Evolutionary conservation across 2,329 filamentous ascomycete species (phyloP).

Genomic region (Aspergillus thermomutatus): DNA sequence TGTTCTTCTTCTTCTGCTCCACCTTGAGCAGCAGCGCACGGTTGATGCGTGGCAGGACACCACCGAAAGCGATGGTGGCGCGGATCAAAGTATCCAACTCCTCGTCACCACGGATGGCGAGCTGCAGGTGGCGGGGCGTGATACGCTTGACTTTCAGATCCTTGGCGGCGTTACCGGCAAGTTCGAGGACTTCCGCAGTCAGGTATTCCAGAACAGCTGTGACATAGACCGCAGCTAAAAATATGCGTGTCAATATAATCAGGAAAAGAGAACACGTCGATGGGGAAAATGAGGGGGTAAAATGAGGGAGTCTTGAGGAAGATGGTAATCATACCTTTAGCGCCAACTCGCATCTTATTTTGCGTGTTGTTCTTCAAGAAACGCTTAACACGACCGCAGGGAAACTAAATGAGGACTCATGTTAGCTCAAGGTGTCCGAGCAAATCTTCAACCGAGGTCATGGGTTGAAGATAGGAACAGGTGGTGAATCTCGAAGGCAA

Average conservation of each 20-base stretch:
- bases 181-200: slow-evolving; percentile 94
- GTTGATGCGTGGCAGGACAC: slow-evolving; percentile 98
- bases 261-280: neutral
- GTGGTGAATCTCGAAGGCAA: neutral
- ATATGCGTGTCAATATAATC: slow-evolving; percentile 12
- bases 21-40: slow-evolving; percentile 92
- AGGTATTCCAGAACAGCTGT: slow-evolving; percentile 98
- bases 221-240: slow-evolving; percentile 83
- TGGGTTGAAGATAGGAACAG: neutral
- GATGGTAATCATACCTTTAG: slow-evolving; percentile 59
- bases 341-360: slow-evolving; percentile 99
- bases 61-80: slow-evolving; percentile 96
- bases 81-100: slow-evolving; percentile 96
- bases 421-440: slow-evolving; percentile 26
- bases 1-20: slow-evolving; percentile 92
- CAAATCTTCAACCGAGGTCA: neutral
- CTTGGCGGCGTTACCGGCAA: slow-evolving; percentile 97
- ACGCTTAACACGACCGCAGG: slow-evolving; percentile 99
- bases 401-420: slow-evolving; percentile 64
- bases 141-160: slow-evolving; percentile 99
- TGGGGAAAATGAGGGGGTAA: neutral
- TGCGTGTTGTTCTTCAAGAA: slow-evolving; percentile 99
- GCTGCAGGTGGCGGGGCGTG: slow-evolving; percentile 93
- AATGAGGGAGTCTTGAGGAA: neutral
- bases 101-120: slow-evolving; percentile 97